Evolutionary conservation across 176 grass and related monocot genomes (phyloP), one percentile per base, ranked within the genome.

Genomic region (Musa troglodytarum): DNA sequence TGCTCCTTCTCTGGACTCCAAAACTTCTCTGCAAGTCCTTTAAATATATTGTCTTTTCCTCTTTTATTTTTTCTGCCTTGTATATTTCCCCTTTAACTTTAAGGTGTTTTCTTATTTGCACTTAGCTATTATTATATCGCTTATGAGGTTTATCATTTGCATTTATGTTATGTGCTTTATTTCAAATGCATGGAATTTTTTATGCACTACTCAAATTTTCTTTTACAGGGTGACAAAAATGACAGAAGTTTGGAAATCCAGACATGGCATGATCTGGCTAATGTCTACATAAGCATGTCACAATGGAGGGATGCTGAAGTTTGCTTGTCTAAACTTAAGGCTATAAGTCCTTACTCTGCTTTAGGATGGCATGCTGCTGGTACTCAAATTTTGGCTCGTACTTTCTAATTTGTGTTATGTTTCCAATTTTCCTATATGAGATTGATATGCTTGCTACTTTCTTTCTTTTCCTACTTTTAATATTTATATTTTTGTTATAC

Each of bases 191-290:
- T 23, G 65, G 78, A 19, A 68, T 53, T 57, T 20, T 87, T 80
- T 6, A 43, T 43, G 34, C 34, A 85, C 6, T 76, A 64, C 26
- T 81, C 43, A 20, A 50, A 53, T 89, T 17, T 53, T 16, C 64
- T 79, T 79, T 69, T 72, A 76, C 79, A 99, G 96, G 85, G 79
- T 71, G 68, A 63, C 54, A 82, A 91, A 56, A 73, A 82, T 85
- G 79, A 99, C 69, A 92, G 74, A 86, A 89, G 83, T 72, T 78
- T 99, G 73, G 88, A 95, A 84, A 82, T 82, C 73, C 84, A 89
- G 65, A 95, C 83, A 55, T 99, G 96, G 96, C 82, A 92, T 87
- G 91, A 99, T 95, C 80, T 99, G 75, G 83, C 86, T 71, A 85
- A 89, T 74, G 84, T 99, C 68, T 99, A 99, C 81, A 79, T 95